Evolutionary conservation across 2,329 filamentous ascomycete species (phyloP), one percentile per base, ranked within the genome.

Genomic region (Catunica adiposa): DNA sequence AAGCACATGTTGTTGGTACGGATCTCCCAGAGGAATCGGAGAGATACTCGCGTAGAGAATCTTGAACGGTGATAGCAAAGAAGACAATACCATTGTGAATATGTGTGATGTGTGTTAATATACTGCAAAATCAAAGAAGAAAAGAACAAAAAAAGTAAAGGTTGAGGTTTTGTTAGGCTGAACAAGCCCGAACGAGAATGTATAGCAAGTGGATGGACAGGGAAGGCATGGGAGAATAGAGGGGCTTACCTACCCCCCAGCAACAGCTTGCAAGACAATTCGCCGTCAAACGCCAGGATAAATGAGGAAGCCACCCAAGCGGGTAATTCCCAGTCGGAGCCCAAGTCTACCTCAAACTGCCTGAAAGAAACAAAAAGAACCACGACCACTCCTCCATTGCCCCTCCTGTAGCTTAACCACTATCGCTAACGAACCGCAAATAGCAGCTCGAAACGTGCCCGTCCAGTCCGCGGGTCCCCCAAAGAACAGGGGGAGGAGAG

Each of bases 81-180:
- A 4, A 20, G n/a, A 51, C 55, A 55, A 20, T 48, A 59, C 58
- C 58, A 59, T 59, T 57, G 55, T 55, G 44, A 34, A 57, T 52
- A 46, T 48, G 42, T 37, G 34, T 53, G 25, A 29, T 34, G 9
- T 34, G 40, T 20, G 9, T 22, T 20, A 42, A 22, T 25, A 37
- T 50, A 40, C 34, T 55, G 20, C 25, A 56, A 53, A 51, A 34
- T 15, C 23, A 22, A 42, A 40, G 53, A n/a, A n/a, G 23, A 42
- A 56, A 46, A 20, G 42, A 54, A 34, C 29, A 47, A 29, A 42
- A 34, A 54, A 54, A 44, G 48, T 42, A 47, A 53, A 52, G 34
- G 44, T 48, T 23, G 26, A 55, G 53, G 53, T 55, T 55, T 38
- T 26, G 53, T 55, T 50, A 55, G 53, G 53, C 29, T 55, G 44